A percentile compares a stretch with the other conserved stretches of the same genome.
Conservation (phyloP, 1,284 basidiomycete species). For the Pterula multifida region DNA sequence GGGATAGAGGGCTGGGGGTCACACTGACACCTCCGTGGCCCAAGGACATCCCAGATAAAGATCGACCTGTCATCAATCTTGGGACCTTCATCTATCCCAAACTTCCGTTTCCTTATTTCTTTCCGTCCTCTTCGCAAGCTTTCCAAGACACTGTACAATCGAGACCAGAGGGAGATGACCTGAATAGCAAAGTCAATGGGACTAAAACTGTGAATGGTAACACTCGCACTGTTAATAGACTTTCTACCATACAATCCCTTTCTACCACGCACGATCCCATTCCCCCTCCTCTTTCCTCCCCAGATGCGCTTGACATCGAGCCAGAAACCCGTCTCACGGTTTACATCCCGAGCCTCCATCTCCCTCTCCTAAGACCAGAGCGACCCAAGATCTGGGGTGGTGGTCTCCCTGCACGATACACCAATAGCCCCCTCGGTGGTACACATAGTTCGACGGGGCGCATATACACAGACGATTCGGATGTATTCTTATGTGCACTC, state of each 20-base stretch:
- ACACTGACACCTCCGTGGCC: too few species aligned
- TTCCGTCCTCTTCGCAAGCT: slow-evolving; percentile 14
- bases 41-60: neutral
- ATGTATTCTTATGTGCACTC: slow-evolving; percentile 62
- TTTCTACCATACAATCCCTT: too few species aligned
- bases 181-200: neutral
- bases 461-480: slow-evolving; percentile 66
- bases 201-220: neutral
- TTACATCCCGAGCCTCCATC: slow-evolving; percentile 43
- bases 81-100: slow-evolving; percentile 54
- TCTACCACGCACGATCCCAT: too few species aligned
- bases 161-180: neutral
- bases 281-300: neutral
- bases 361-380: slow-evolving; percentile 37
- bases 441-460: slow-evolving; percentile 14
- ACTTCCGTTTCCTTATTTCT: slow-evolving; percentile 40
- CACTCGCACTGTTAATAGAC: neutral
- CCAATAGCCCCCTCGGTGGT: too few species aligned
- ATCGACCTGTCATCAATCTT: slow-evolving; percentile 27
- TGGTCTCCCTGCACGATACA: slow-evolving; percentile 26
- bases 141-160: neutral
- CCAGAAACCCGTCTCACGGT: slow-evolving; percentile 40
- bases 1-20: neutral
- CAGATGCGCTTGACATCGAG: neutral
- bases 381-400: slow-evolving; percentile 58